Base-by-base conservation (phyloP, 345 rosid species). In the Eucalyptus grandis region DNA sequence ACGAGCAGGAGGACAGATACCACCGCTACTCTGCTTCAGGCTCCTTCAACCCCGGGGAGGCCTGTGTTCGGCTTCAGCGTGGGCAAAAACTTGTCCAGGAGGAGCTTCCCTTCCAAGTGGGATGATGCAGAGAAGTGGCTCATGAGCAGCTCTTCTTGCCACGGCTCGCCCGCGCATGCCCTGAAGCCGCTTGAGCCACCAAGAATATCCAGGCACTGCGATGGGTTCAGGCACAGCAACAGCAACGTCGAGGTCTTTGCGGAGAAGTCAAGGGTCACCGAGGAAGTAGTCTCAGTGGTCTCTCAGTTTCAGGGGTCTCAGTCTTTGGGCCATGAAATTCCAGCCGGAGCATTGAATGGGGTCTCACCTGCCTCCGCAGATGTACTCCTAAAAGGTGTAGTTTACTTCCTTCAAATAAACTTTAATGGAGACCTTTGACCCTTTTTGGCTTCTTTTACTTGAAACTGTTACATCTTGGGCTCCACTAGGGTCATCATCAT, bases 121-220 rank as follows among this genome's bases (percentile, higher is more conserved):
- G 96, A 93, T 54, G 97, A 98, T 90, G 99, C 99, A 14, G 97
- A 97, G 93, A 98, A 98, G 91, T 98, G 99, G 99, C 91, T 97
- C 53, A 95, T 93, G 31, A 49, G 56, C 90, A 91, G 91, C 89
- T 91, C 90, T 49, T 94, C 96, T 83, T 89, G 95, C 94, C 93
- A 94, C 90, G 94, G 90, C 31, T 97, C 97, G 87, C 97, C 98
- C 24, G 96, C 97, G 90, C 96, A 95, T 89, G 77, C 93, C 87
- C 44, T 96, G 49, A 90, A 91, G 86, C 50, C 92, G 8, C 89
- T 90, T 4, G 91, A 92, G 30, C 90, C 90, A 87, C 88, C 88
- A 34, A 92, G 92, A 92, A 83, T 91, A 54, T 90, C 69, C 49
- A 94, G 92, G 88, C 92, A 92, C 54, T 88, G 88, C 87, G 93